phyloP scores from a whole-genome alignment of 495 filamentous ascomycete genomes.

The Aspergillus taichungensis region DNA sequence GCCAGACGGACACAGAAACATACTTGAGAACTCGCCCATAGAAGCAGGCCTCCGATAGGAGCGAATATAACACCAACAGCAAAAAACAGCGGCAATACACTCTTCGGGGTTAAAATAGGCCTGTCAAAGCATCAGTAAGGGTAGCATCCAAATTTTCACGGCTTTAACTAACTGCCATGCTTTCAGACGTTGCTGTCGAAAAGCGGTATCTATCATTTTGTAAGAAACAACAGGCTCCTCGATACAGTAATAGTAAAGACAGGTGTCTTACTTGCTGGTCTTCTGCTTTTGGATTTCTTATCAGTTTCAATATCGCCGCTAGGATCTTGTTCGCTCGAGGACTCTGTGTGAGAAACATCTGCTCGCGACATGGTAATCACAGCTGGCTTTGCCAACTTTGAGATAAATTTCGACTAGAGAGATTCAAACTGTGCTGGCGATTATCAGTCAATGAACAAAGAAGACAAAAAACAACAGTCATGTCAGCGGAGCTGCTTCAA shows the following conservation, averaged over 20 bases:
- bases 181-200: slow-evolving; percentile 84
- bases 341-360: slow-evolving; percentile 35
- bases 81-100: slow-evolving; percentile 85
- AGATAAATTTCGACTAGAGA: too few relatives aligned
- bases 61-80: slow-evolving; percentile 78
- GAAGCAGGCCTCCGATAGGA: slow-evolving; percentile 72
- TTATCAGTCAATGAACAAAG: too few relatives aligned
- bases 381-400: neutral
- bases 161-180: slow-evolving; percentile 76
- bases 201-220: slow-evolving; percentile 63
- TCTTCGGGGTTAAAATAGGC: slow-evolving; percentile 89
- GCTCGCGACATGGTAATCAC: slow-evolving; percentile 39
- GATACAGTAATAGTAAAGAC: neutral
- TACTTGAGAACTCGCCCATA: slow-evolving; percentile 75
- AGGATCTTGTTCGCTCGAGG: slow-evolving; percentile 41
- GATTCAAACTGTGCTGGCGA: too few relatives aligned
- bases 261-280: slow-evolving; percentile 63
- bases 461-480: too few relatives aligned
- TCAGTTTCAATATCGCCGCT: slow-evolving; percentile 34
- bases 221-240: neutral
- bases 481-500: too few relatives aligned
- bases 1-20: slow-evolving; percentile 4
- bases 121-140: slow-evolving; percentile 28
- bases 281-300: slow-evolving; percentile 78
- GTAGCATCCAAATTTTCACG: neutral